phyloP scores from a whole-genome alignment of 441 rosid genomes.

The Theobroma grandiflorum region DNA sequence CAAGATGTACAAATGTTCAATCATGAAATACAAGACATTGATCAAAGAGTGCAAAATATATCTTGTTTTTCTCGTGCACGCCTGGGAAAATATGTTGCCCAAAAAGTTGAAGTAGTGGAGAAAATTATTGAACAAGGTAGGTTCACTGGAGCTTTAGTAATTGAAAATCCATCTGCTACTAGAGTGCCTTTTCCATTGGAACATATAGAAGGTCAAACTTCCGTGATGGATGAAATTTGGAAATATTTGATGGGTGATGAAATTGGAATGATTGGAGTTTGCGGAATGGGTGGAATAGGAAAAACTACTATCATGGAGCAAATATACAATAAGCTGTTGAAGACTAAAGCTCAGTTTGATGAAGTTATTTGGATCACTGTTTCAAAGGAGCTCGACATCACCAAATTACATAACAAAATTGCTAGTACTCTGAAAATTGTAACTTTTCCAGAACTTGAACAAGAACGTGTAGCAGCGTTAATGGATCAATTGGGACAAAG shows the following conservation, averaged over 20 bases:
- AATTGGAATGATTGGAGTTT: slow-evolving; percentile 28
- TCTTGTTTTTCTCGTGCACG: too few relatives aligned
- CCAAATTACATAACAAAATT: slow-evolving; percentile 43
- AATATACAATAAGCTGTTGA: slow-evolving; percentile 6
- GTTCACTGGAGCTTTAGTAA: not conserved
- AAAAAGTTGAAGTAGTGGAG: not conserved
- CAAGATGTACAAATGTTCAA: too few relatives aligned
- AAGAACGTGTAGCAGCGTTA: slow-evolving; percentile 34
- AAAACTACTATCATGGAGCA: slow-evolving; percentile 33
- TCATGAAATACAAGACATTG: too few relatives aligned
- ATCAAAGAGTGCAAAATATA: too few relatives aligned
- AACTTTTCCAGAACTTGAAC: slow-evolving; percentile 16
- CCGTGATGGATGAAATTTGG: slow-evolving; percentile 25
- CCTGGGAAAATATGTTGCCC: not conserved
- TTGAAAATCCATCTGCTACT: not conserved
- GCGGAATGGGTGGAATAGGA: slow-evolving; percentile 30
- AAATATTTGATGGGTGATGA: slow-evolving; percentile 9
- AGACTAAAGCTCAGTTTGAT: slow-evolving; percentile 23
- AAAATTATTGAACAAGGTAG: not conserved
- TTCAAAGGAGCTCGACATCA: slow-evolving; percentile 41
- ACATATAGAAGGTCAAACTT: not conserved
- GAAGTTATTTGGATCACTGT: slow-evolving; percentile 50
- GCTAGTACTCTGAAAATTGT: slow-evolving; percentile 26
- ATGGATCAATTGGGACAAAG: slow-evolving; percentile 37
- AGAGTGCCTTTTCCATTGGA: not conserved